phyloP scores from a whole-genome alignment of 768 basidiomycete genomes.

The Boletus rex-veris region DNA sequence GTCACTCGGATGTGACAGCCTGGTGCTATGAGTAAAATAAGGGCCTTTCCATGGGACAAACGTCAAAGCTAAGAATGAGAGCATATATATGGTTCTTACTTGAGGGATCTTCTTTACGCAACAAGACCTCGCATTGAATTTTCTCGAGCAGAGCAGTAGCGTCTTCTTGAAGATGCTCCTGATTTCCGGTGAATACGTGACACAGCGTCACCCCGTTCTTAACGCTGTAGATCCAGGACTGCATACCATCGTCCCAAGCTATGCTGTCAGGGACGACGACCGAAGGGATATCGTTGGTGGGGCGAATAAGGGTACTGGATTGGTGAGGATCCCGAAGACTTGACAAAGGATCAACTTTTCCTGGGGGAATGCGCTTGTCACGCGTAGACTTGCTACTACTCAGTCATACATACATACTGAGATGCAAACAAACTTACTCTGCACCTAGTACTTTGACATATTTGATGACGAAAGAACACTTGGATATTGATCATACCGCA shows the following conservation, averaged over 20 bases:
- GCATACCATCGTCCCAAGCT: constrained; percentile 33
- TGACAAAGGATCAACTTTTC: constrained; percentile 19
- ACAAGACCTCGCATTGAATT: constrained; percentile 36
- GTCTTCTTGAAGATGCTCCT: constrained; percentile 35
- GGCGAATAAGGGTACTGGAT: constrained; percentile 12
- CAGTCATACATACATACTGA: constrained; percentile 1
- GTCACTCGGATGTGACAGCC: too few relatives aligned
- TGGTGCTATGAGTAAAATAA: too few relatives aligned
- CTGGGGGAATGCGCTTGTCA: constrained; percentile 3
- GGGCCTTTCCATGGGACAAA: too few relatives aligned
- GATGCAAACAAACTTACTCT: constrained; percentile 27
- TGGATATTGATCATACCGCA: constrained; percentile 53
- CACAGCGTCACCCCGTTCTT: constrained; percentile 27
- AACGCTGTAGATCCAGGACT: constrained; percentile 23
- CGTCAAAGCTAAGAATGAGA: not conserved
- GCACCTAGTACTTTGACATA: constrained; percentile 42
- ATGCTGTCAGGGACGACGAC: constrained; percentile 7
- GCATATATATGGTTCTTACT: constrained; percentile 15
- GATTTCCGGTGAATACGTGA: constrained; percentile 52
- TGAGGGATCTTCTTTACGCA: constrained; percentile 17
- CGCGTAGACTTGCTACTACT: constrained; percentile 11
- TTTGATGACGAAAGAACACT: constrained; percentile 42
- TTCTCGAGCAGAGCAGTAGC: constrained; percentile 36
- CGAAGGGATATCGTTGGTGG: constrained; percentile 17
- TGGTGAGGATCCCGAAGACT: constrained; percentile 22